Evolutionary conservation across 1,284 basidiomycete species (phyloP).

Genomic region (Pyrrhoderma noxium): DNA sequence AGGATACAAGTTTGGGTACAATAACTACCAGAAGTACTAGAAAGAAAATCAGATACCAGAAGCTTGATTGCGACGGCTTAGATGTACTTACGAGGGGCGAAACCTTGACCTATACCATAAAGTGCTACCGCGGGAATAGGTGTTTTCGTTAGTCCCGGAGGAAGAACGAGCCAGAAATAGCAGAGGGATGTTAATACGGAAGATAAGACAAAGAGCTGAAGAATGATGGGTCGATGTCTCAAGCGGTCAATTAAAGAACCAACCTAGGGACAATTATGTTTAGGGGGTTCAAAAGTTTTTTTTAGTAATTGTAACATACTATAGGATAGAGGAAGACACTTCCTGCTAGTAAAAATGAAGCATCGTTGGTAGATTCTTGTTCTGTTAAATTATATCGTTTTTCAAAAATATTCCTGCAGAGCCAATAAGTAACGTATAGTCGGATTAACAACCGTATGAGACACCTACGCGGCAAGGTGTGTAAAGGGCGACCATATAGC

Average conservation of each 20-base stretch:
- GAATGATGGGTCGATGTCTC: constrained; percentile 48
- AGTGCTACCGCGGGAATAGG: constrained; percentile 56
- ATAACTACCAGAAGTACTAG: constrained; percentile 67
- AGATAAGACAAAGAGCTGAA: constrained; percentile 51
- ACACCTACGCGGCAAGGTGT: constrained; percentile 65
- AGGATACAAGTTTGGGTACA: constrained; percentile 64
- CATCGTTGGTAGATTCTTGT: constrained; percentile 51
- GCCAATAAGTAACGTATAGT: neutral
- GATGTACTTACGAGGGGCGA: constrained; percentile 54
- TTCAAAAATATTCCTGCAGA: constrained; percentile 63
- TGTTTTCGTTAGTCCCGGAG: constrained; percentile 46
- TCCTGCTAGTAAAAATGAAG: constrained; percentile 68
- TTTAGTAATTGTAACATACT: constrained; percentile 32
- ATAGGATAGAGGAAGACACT: constrained; percentile 69
- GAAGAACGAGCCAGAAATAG: constrained; percentile 61
- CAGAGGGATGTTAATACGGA: constrained; percentile 56
- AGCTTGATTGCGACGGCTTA: no score
- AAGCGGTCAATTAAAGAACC: constrained; percentile 55
- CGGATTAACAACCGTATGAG: neutral
- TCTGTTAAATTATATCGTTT: constrained; percentile 58
- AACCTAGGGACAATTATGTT: constrained; percentile 32
- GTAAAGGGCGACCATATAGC: constrained; percentile 73
- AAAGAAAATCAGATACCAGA: neutral
- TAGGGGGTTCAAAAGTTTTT: neutral
- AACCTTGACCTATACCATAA: constrained; percentile 67